Evolutionary conservation across 495 filamentous ascomycete genomes (phyloP), one percentile per base, ranked within the genome.

Genomic region (Opeltia flavorubescens): DNA sequence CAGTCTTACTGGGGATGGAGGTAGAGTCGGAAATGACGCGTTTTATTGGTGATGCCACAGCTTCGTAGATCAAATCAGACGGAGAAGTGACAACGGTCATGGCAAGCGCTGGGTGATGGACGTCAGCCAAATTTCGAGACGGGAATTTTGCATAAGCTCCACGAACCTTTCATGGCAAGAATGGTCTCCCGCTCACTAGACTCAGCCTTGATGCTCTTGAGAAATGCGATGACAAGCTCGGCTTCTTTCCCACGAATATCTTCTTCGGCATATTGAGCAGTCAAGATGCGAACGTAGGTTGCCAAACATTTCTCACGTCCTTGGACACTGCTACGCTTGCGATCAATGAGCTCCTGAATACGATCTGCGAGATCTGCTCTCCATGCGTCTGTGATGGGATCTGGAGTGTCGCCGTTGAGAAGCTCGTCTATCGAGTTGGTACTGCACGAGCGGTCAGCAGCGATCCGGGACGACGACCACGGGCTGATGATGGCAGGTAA

Each of bases 291-390:
- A 20, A 73, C 73, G 61, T 86, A 95, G 27, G 70, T 72, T 13
- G 68, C 66, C 43, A 93, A 68, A 18, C 77, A 76, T 42, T 77
- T 72, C 56, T 94, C 89, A 26, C 89, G 77, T 12, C 84, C 81
- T 52, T 85, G 76, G n/a, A 74, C 73, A 47, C 80, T 87, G 59
- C 78, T 85, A 46, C 83, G 77, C 69, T 95, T 98, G 52, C 86
- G 79, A 53, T 95, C 85, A 20, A 86, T 66, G 18, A 95, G 79
- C 56, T 89, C 84, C 44, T 83, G 70, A 41, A 95, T 78, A n/a
- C 78, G 74, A 53, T 83, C 77, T 12, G 63, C 66, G 1, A 95
- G 67, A 47, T 80, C 78, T 17, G 80, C 69, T 21, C 74, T 71
- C 82, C 83, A 86, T 25, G 69, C 66, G 26, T 65, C 65, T 46